phyloP scores from a whole-genome alignment of 2,329 filamentous ascomycete genomes.

The Microsporum audouinii region DNA sequence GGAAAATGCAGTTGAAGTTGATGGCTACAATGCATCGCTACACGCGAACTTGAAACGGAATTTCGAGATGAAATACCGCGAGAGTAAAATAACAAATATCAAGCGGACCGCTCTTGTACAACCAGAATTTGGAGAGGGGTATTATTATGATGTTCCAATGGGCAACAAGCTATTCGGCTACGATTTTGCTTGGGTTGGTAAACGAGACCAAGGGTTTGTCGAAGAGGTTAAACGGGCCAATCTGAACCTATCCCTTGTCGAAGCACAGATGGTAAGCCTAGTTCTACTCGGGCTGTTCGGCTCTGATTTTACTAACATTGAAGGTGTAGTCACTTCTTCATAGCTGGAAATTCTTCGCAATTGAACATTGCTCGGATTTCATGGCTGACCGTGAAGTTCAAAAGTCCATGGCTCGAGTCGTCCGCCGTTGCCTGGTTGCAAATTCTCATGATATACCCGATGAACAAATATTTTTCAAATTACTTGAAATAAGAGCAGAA shows the following conservation, averaged over 20 bases:
- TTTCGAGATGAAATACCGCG: constrained; percentile 64
- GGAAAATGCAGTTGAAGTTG: constrained; percentile 64
- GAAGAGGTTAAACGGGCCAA: constrained; percentile 80
- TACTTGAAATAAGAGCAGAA: constrained; percentile 65
- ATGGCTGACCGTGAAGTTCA: constrained; percentile 46
- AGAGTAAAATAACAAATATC: constrained; percentile 63
- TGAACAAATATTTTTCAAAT: constrained; percentile 67
- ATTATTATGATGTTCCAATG: constrained; percentile 71
- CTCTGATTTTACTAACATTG: background rate
- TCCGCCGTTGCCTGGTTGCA: constrained; percentile 63
- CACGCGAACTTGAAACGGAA: constrained; percentile 79
- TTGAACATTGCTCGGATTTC: constrained; percentile 64
- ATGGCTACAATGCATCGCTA: constrained; percentile 74
- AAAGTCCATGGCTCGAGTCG: constrained; percentile 60
- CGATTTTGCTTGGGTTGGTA: constrained; percentile 65
- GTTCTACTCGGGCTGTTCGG: background rate
- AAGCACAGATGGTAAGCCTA: constrained; percentile 67
- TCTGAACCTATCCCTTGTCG: constrained; percentile 78
- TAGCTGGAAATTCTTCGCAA: constrained; percentile 77
- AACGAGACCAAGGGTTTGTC: constrained; percentile 58
- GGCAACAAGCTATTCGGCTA: constrained; percentile 65
- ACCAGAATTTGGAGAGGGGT: constrained; percentile 58
- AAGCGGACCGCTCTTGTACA: constrained; percentile 60
- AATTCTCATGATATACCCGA: constrained; percentile 63
- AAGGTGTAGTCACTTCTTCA: constrained; percentile 58